Percentiles rank a stretch among this genome's conserved stretches.
Evolutionary conservation across 2,329 filamentous ascomycete species (phyloP).

Genomic region (Scytalidium sp.): DNA sequence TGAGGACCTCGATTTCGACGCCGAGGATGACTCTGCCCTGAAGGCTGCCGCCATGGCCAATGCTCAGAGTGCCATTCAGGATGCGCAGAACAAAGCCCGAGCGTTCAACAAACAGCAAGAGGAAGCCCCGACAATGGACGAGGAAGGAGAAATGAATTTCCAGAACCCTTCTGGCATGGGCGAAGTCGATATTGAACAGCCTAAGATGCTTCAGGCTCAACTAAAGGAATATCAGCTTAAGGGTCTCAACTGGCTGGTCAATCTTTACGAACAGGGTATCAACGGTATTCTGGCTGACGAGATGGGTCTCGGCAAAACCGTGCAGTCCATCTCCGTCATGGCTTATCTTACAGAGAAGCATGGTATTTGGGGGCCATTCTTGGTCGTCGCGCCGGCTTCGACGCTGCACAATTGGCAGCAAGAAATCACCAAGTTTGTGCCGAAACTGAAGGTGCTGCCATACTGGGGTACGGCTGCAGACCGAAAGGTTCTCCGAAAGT

Average conservation of each 20-base stretch:
- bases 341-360: slow-evolving; percentile 95
- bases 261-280: slow-evolving; percentile 98
- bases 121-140: slow-evolving; percentile 67
- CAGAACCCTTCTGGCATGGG: slow-evolving; percentile 96
- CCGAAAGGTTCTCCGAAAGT: slow-evolving; percentile 93
- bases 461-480: slow-evolving; percentile 97
- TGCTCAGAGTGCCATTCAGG: slow-evolving; percentile 90
- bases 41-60: slow-evolving; percentile 88
- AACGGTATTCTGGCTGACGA: slow-evolving; percentile 98
- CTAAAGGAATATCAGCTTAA: slow-evolving; percentile 99
- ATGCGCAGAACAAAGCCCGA: slow-evolving; percentile 88
- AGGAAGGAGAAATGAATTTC: slow-evolving; percentile 99
- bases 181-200: slow-evolving; percentile 90
- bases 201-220: slow-evolving; percentile 87
- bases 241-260: slow-evolving; percentile 98
- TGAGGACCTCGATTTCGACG: slow-evolving; percentile 92
- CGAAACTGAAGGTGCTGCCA: slow-evolving; percentile 88
- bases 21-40: slow-evolving; percentile 81
- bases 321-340: slow-evolving; percentile 99
- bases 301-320: slow-evolving; percentile 99
- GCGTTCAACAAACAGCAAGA: slow-evolving; percentile 81
- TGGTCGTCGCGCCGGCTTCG: slow-evolving; percentile 93
- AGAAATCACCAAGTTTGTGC: slow-evolving; percentile 93
- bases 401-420: slow-evolving; percentile 99
- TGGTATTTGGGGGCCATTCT: slow-evolving; percentile 96